Base-by-base conservation (phyloP, 441 rosid species). In the Arabidopsis lyrata region DNA sequence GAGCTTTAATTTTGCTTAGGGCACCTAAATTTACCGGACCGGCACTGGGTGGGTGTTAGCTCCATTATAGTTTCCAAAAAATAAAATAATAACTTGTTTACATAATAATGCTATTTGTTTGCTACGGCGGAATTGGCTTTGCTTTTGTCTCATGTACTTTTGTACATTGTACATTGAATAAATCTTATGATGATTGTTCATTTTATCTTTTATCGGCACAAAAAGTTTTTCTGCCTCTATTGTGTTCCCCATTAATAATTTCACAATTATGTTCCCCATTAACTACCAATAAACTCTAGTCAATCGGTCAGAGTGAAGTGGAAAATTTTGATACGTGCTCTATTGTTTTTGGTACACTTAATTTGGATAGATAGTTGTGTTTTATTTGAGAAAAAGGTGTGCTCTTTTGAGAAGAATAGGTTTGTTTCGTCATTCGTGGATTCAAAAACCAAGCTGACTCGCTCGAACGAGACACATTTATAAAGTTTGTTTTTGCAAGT, bases 241-340 rank as follows among this genome's bases (percentile, higher is more conserved):
- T 68, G 22, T 75, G 78, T 75, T 75, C 74, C 78, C 78, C 74
- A 53, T 68, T 35, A 59, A 74, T 74, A 67, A 75, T 58, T 74
- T 52, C 77, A 66, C 77, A 74, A 66, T 66, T 58, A 66, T 66
- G 73, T 66, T 74, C 67, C 78, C 78, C 73, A 74, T 74, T 74
- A 66, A 58, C 72, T 64, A 56, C 77, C 77, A 73, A 73, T 73
- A 73, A 65, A 65, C 20, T 49, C 60, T 36, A 53, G 58, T 49
- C 65, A 47, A 24, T 73, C 18, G 57, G 72, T 73, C 66, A 73
- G 65, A 63, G 8, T 54, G 18, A 34, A 55, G 55, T 32, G 15
- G 22, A 52, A 41, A 62, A 13, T n/a, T 13, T 42, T 0, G 59
- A 16, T 3, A 12, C 36, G 71, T 73, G 71, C 42, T 56, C 66